Conservation (phyloP, 495 filamentous ascomycete species). For the Letharia columbiana region DNA sequence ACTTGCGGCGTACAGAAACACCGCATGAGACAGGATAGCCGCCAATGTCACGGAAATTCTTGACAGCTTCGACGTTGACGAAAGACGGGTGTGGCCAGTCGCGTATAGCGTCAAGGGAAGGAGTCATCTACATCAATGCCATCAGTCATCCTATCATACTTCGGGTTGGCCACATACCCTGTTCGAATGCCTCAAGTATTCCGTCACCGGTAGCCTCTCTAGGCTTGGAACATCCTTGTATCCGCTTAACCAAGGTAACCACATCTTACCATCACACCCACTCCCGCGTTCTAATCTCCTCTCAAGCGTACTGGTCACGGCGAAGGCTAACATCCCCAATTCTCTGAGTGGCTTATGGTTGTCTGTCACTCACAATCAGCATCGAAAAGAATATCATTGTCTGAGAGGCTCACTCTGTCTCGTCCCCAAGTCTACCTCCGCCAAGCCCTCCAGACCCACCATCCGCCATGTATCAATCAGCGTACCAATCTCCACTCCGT, state of each 20-base stretch:
- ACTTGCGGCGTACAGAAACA: neutral
- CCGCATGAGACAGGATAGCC: neutral
- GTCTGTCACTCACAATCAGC: neutral
- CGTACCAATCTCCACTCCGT: constrained; percentile 9
- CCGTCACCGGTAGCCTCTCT: neutral
- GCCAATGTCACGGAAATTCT: constrained; percentile 4
- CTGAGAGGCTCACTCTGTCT: constrained; percentile 4
- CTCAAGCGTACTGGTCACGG: neutral
- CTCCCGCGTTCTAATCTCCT: neutral
- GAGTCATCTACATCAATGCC: neutral
- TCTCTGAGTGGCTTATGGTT: constrained; percentile 9
- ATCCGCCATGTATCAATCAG: constrained; percentile 8
- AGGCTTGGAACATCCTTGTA: neutral
- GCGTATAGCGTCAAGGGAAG: neutral
- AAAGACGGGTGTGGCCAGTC: neutral
- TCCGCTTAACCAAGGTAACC: neutral
- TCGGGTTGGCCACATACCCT: neutral
- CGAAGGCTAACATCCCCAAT: constrained; percentile 1
- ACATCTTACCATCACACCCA: neutral
- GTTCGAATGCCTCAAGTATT: neutral
- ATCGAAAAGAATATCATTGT: too few relatives aligned
- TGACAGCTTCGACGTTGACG: neutral
- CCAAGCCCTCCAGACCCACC: constrained; percentile 6
- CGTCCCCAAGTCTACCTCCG: constrained; percentile 9
- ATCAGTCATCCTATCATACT: neutral